Percentiles rank a stretch among this genome's conserved stretches.
These are phyloP conservation scores for Takashimella tepidaria DNA, from an alignment of 1,284 basidiomycete species.

Conservation along the genomic window DNA sequence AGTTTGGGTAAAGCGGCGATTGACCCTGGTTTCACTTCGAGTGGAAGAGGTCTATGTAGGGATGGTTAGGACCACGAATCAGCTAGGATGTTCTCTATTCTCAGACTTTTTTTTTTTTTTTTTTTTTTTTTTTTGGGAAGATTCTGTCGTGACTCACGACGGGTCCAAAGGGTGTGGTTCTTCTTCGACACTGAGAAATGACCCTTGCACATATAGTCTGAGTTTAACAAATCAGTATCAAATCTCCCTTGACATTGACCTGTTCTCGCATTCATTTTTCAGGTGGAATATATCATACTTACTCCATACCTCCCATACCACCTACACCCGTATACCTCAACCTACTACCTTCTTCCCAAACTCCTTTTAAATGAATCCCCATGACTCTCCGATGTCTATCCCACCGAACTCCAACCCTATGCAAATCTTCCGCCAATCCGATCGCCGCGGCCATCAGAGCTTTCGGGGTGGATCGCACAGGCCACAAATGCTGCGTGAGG, in stretches of 20 bases:
- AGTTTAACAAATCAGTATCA: neutral
- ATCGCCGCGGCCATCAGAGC: constrained; percentile 27
- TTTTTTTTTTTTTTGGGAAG: too few species aligned
- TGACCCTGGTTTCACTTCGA: constrained; percentile 14
- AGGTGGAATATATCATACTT: constrained; percentile 6
- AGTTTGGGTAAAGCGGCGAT: constrained; percentile 16
- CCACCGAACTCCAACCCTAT: constrained; percentile 27
- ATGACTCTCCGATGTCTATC: constrained; percentile 26
- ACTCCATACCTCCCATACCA: constrained; percentile 18
- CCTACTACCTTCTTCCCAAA: constrained; percentile 27
- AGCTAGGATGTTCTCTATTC: too few species aligned
- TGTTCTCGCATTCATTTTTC: neutral
- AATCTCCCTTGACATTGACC: neutral
- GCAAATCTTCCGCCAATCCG: constrained; percentile 19
- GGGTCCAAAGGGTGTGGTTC: constrained; percentile 29
- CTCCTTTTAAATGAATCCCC: constrained; percentile 29
- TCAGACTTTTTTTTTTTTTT: too few species aligned
- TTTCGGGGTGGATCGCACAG: constrained; percentile 14
- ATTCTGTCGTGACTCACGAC: constrained; percentile 13
- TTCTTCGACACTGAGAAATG: constrained; percentile 23
- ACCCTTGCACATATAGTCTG: constrained; percentile 30
- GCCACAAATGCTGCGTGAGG: constrained; percentile 19
- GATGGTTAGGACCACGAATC: too few species aligned
- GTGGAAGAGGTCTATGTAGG: constrained; percentile 22
- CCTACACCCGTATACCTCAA: neutral